Percentiles rank a stretch among this genome's conserved stretches.
These are phyloP conservation scores for Amylostereum areolatum DNA, from an alignment of 1,284 basidiomycete species.

Conservation along the genomic window DNA sequence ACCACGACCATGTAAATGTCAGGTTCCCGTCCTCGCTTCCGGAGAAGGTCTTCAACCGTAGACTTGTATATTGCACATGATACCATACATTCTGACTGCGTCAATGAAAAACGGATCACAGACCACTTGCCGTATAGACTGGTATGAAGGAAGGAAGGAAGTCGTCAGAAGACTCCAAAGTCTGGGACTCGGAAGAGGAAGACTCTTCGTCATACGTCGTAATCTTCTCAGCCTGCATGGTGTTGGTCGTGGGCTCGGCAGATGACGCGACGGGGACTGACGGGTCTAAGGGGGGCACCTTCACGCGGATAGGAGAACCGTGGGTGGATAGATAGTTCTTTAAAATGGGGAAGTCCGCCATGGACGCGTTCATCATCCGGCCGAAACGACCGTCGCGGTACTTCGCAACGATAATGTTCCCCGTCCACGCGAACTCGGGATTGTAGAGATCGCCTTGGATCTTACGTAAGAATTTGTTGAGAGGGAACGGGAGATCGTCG, in stretches of 20 bases:
- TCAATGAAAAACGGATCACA: too few relatives aligned
- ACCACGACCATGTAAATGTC: too few relatives aligned
- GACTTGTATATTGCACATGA: too few relatives aligned
- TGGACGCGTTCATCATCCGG: conserved; percentile 63
- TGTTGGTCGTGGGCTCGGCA: conserved; percentile 9
- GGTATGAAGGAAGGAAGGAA: too few relatives aligned
- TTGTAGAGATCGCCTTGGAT: conserved; percentile 58
- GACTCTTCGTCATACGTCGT: background rate
- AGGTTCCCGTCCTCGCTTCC: too few relatives aligned
- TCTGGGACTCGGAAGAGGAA: conserved; percentile 4
- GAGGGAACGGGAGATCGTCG: conserved; percentile 71
- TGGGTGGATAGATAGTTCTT: conserved; percentile 71
- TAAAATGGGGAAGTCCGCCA: conserved; percentile 74
- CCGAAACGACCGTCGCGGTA: conserved; percentile 64
- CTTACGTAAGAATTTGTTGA: conserved; percentile 67
- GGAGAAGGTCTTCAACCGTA: too few relatives aligned
- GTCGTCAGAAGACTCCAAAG: too few relatives aligned
- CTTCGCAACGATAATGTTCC: conserved; percentile 71
- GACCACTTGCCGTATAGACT: too few relatives aligned
- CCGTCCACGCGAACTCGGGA: conserved; percentile 66
- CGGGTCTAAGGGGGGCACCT: conserved; percentile 18
- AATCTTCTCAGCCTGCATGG: conserved; percentile 1
- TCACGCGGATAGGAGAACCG: conserved; percentile 37
- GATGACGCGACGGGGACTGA: conserved; percentile 14
- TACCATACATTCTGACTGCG: too few relatives aligned